These are phyloP conservation scores for Mariannaea elegans DNA, from an alignment of 2,329 filamentous ascomycete species.

Conservation along the genomic window DNA sequence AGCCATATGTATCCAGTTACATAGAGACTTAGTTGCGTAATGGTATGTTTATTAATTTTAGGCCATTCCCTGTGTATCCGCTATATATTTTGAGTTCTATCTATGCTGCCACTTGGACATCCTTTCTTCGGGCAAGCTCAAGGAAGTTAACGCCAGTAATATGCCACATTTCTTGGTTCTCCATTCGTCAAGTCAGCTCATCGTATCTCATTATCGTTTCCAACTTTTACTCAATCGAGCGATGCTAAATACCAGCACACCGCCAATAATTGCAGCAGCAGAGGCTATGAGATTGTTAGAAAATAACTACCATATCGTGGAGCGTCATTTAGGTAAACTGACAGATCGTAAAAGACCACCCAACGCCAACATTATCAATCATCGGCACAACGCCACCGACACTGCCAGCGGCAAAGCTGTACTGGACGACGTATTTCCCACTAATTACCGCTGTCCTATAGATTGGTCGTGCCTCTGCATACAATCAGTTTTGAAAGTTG, in stretches of 20 bases:
- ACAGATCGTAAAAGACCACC: conserved; percentile 39
- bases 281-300: conserved; percentile 22
- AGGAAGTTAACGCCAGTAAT: too few relatives aligned
- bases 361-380: conserved; percentile 35
- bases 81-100: too few relatives aligned
- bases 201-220: conserved; percentile 22
- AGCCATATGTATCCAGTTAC: too few relatives aligned
- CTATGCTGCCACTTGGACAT: too few relatives aligned
- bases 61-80: too few relatives aligned
- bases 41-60: too few relatives aligned
- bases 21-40: too few relatives aligned
- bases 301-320: fast-evolving
- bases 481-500: background rate
- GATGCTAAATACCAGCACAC: conserved; percentile 29
- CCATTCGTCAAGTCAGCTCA: too few relatives aligned
- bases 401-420: conserved; percentile 37
- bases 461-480: conserved; percentile 29
- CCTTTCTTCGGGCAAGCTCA: too few relatives aligned
- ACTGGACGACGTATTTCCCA: conserved; percentile 39
- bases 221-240: conserved; percentile 32
- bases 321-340: background rate
- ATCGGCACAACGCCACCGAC: conserved; percentile 37
- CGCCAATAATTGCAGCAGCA: conserved; percentile 15
- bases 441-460: conserved; percentile 39
- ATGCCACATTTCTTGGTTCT: too few relatives aligned